Evolutionary conservation across 768 basidiomycete genomes (phyloP).

Genomic region (Lactarius vividus): DNA sequence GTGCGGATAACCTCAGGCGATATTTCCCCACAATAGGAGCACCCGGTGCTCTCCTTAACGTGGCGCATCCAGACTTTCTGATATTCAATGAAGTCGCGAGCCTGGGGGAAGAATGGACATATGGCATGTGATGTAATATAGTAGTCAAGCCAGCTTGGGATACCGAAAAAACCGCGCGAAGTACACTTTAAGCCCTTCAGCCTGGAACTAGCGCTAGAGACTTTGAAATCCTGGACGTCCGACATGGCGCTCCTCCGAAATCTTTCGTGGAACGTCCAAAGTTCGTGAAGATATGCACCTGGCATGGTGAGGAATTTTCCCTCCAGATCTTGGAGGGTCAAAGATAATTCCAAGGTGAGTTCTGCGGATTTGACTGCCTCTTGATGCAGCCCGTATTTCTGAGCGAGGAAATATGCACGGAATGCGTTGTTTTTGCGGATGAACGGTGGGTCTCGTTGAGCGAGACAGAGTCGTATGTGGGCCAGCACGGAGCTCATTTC

Average conservation of each 20-base stretch:
- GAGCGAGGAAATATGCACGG: slow-evolving; percentile 2
- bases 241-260: neutral
- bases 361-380: neutral
- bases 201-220: neutral
- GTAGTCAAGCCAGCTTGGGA: neutral
- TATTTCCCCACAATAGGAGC: neutral
- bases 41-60: neutral
- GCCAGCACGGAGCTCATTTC: slow-evolving; percentile 7
- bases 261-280: slow-evolving; percentile 23
- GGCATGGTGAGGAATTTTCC: neutral
- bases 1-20: neutral
- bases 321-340: neutral
- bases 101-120: neutral
- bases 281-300: slow-evolving; percentile 9
- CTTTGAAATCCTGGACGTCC: neutral
- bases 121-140: too few species aligned
- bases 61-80: neutral
- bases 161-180: neutral
- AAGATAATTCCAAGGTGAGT: neutral
- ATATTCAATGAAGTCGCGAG: neutral
- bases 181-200: neutral
- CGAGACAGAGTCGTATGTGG: slow-evolving; percentile 3
- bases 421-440: neutral
- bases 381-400: slow-evolving; percentile 4
- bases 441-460: neutral